Conservation (phyloP, 345 rosid species). For the Firmiana major region DNA sequence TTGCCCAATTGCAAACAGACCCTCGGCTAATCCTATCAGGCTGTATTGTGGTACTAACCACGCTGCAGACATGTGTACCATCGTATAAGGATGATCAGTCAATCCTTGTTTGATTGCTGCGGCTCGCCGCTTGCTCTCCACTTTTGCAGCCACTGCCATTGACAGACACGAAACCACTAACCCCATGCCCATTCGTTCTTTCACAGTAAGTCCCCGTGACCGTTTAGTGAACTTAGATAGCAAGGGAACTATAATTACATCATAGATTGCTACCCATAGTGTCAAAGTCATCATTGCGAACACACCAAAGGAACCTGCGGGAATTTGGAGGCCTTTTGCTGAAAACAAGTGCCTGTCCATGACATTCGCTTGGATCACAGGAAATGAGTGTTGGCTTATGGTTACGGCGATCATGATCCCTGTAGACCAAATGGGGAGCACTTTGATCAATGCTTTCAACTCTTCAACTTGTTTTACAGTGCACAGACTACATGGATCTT, state of each 20-base stretch:
- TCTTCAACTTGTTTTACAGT: constrained; percentile 54
- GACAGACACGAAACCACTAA: constrained; percentile 23
- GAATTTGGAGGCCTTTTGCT: constrained; percentile 18
- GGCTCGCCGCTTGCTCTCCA: constrained; percentile 37
- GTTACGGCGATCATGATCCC: constrained; percentile 39
- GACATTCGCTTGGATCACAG: constrained; percentile 36
- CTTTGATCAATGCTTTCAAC: constrained; percentile 46
- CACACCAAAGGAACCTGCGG: constrained; percentile 37
- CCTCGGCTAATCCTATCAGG: constrained; percentile 45
- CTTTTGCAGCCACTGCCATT: constrained; percentile 33
- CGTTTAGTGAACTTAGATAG: constrained; percentile 27
- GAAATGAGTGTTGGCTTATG: constrained; percentile 44
- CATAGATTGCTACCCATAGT: constrained; percentile 45
- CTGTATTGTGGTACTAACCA: constrained; percentile 46
- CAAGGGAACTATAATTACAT: constrained; percentile 34
- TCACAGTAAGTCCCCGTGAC: constrained; percentile 30
- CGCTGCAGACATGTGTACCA: constrained; percentile 36
- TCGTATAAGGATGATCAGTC: background rate
- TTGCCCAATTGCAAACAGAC: constrained; percentile 45
- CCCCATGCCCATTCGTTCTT: constrained; percentile 49
- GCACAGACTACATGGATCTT: constrained; percentile 43
- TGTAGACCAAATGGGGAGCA: constrained; percentile 53
- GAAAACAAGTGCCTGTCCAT: constrained; percentile 44
- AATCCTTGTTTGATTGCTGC: constrained; percentile 29
- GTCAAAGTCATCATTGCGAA: constrained; percentile 36